These are phyloP conservation scores for Plasmodium knowlesi DNA, from an alignment of 169 alveolate species.

Conservation along the genomic window DNA sequence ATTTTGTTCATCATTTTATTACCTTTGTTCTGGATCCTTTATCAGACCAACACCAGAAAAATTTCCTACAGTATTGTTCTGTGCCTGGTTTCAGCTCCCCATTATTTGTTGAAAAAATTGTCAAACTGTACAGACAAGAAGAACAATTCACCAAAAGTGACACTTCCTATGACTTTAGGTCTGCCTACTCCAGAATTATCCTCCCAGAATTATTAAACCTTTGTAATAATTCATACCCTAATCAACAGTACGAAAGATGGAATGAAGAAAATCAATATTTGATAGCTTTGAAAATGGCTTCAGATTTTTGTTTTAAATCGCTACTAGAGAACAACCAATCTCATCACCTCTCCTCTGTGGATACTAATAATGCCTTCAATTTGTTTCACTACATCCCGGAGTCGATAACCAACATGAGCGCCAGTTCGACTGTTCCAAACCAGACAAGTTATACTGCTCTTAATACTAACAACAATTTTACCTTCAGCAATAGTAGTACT, in stretches of 20 bases:
- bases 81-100: conserved; percentile 61
- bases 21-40: conserved; percentile 56
- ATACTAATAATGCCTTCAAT: conserved; percentile 25
- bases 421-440: background rate
- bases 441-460: background rate
- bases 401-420: conserved; percentile 45
- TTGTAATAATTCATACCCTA: background rate
- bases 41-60: conserved; percentile 49
- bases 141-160: conserved; percentile 51
- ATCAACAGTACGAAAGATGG: conserved; percentile 2
- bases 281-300: conserved; percentile 55
- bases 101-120: conserved; percentile 39
- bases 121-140: conserved; percentile 39
- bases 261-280: conserved; percentile 44
- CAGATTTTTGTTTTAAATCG: conserved; percentile 30
- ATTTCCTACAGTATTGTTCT: conserved; percentile 69
- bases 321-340: background rate
- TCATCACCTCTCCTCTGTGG: background rate
- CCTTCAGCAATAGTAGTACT: background rate
- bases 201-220: background rate
- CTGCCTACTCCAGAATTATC: conserved; percentile 49
- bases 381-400: conserved; percentile 66
- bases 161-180: conserved; percentile 32
- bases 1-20: conserved; percentile 47
- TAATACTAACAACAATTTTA: background rate